Conservation (phyloP, 2,329 filamentous ascomycete genomes). For the Epichloe sylvatica region DNA sequence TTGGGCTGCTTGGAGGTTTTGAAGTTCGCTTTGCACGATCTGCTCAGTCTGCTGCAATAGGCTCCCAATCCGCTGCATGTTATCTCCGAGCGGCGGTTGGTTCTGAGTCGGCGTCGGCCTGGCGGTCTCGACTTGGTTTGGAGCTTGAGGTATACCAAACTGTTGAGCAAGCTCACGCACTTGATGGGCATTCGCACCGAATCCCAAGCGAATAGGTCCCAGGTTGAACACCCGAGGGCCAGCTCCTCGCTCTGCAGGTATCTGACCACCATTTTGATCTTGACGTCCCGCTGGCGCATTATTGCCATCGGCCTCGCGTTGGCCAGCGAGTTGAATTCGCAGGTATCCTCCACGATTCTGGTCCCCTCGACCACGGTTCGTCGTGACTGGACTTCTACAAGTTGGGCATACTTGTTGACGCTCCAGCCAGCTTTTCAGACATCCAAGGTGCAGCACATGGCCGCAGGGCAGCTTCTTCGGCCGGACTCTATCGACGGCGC, state of each 20-base stretch:
- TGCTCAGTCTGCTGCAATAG: slow-evolving; percentile 55
- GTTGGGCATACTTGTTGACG: slow-evolving; percentile 95
- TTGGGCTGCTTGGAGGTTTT: slow-evolving; percentile 46
- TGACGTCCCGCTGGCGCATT: slow-evolving; percentile 6
- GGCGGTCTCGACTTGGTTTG: slow-evolving; percentile 11
- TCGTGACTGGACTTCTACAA: slow-evolving; percentile 63
- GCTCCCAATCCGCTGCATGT: slow-evolving; percentile 34
- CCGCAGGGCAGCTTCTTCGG: slow-evolving; percentile 95
- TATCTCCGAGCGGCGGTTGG: slow-evolving; percentile 14
- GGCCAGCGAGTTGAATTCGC: slow-evolving; percentile 15
- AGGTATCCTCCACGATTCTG: slow-evolving; percentile 17
- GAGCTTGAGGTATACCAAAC: slow-evolving; percentile 33
- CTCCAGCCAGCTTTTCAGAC: slow-evolving; percentile 92
- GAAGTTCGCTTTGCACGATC: slow-evolving; percentile 54
- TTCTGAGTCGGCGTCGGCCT: slow-evolving; percentile 9
- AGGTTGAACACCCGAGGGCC: slow-evolving; percentile 54
- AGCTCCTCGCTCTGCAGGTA: slow-evolving; percentile 12
- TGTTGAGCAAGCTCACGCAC: slow-evolving; percentile 54
- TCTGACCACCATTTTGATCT: slow-evolving; percentile 8
- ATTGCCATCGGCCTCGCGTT: slow-evolving; percentile 5
- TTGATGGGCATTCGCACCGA: slow-evolving; percentile 56
- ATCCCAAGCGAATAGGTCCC: slow-evolving; percentile 61
- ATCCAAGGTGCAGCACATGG: slow-evolving; percentile 87
- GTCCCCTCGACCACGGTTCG: slow-evolving; percentile 14
- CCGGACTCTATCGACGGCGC: slow-evolving; percentile 67